Evolutionary conservation across 2,329 filamentous ascomycete genomes (phyloP).

Genomic region (Stemphylium beticola): DNA sequence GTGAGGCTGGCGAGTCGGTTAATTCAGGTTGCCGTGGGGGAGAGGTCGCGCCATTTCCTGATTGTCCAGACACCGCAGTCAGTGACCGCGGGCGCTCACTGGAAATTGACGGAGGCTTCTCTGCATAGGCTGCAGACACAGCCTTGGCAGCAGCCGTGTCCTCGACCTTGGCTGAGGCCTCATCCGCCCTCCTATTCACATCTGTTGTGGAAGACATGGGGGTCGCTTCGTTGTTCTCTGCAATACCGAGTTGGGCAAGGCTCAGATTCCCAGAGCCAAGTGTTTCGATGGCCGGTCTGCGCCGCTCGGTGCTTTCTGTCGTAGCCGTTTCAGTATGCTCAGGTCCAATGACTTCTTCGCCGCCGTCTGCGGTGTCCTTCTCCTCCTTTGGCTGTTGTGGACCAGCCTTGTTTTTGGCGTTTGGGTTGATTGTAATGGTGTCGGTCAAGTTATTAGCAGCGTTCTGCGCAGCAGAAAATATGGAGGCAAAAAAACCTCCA

Average conservation of each 20-base stretch:
- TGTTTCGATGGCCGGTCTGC: conserved; percentile 81
- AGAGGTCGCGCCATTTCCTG: conserved; percentile 34
- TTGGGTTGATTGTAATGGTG: conserved; percentile 71
- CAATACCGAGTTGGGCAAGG: conserved; percentile 84
- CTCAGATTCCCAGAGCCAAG: conserved; percentile 88
- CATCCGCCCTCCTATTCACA: conserved; percentile 58
- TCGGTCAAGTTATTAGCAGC: conserved; percentile 78
- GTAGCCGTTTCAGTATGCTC: conserved; percentile 32
- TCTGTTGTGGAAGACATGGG: conserved; percentile 66
- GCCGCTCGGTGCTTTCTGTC: conserved; percentile 45
- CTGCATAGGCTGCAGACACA: conserved; percentile 65
- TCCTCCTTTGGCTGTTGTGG: conserved; percentile 40
- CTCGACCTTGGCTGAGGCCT: conserved; percentile 63
- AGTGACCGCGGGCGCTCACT: conserved; percentile 51
- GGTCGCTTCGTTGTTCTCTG: conserved; percentile 64
- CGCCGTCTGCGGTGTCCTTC: conserved; percentile 36
- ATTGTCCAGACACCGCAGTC: conserved; percentile 42
- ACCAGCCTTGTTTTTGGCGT: conserved; percentile 58
- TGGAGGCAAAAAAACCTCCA: conserved; percentile 83
- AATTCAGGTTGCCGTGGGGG: conserved; percentile 70
- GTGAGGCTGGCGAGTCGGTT: conserved; percentile 63
- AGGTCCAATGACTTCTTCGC: conserved; percentile 52
- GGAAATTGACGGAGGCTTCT: conserved; percentile 45
- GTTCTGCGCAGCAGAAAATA: conserved; percentile 92
- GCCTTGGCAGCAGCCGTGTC: conserved; percentile 65